Base-by-base conservation (phyloP, 495 filamentous ascomycete species). In the Annulohypoxylon moriforme region DNA sequence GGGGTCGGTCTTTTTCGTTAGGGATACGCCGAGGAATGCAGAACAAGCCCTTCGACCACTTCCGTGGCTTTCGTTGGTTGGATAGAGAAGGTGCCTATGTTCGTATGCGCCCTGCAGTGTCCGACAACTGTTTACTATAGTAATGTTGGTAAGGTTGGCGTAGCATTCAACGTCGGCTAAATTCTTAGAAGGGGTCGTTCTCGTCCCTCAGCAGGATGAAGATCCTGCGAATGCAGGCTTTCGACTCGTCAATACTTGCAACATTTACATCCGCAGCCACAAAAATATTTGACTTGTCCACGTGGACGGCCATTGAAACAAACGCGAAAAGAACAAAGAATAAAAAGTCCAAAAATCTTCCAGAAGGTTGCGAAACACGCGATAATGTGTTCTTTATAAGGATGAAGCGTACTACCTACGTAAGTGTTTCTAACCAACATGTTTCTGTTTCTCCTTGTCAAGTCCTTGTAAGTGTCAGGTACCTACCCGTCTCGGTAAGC, bases 101-200 rank as follows among this genome's bases (percentile, higher is more conserved):
- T 47, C 20, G 61, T 59, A 44, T 64, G 49, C 50, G 31, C 64
- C 53, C 29, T 57, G n/a, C 33, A 57, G 34, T n/a, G n/a, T 33
- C 34, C 50, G 27, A 38, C 13, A 44, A 44, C 40, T 44, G 40
- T 44, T 44, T 44, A 18, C 40, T 44, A 44, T 44, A 44, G n/a
- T 44, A 44, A 44, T 44, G 40, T 44, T 44, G 38, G 38, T 42
- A 38, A 22, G 38, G 34, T 10, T 36, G 31, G 33, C 47, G 64
- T 60, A 64, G 33, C 60, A 60, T 60, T 42, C 56, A 49, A 50
- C 46, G 40, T 29, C 70, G 70, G 70, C 64, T 72, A 72, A 72
- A 72, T 36, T 60, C 13, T 40, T 42, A 53, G n/a, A 64, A 47
- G 64, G 34, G 64, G 46, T 50, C 57, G 61, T 42, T 67, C 29